phyloP scores from a whole-genome alignment of 176 grass and related monocot species.

The Zoysia pacifica region DNA sequence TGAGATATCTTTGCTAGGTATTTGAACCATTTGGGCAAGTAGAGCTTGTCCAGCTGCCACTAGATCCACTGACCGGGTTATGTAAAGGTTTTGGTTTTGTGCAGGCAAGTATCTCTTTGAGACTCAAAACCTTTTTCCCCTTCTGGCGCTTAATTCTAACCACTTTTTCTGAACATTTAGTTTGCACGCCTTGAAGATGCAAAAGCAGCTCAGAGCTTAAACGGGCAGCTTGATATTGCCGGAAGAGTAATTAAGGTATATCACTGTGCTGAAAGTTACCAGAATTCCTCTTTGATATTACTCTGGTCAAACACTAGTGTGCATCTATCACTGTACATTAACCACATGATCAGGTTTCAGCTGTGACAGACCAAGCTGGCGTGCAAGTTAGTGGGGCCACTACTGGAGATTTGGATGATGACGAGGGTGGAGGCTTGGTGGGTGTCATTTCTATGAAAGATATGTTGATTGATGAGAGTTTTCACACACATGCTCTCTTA shows the following conservation, averaged over 20 bases:
- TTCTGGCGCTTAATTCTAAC: too few species aligned
- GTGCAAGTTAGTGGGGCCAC: conserved; percentile 63
- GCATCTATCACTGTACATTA: too few species aligned
- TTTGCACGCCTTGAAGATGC: conserved; percentile 97
- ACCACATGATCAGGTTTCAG: conserved; percentile 61
- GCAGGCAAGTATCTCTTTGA: conserved; percentile 51
- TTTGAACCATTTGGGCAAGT: conserved; percentile 98
- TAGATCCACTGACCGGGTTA: conserved; percentile 78
- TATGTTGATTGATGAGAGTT: too few species aligned
- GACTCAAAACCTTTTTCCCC: too few species aligned
- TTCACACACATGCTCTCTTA: too few species aligned
- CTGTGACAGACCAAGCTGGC: conserved; percentile 88
- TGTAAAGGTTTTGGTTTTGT: conserved; percentile 99
- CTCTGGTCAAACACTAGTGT: too few species aligned
- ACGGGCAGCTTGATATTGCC: conserved; percentile 96
- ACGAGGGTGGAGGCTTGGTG: conserved; percentile 97
- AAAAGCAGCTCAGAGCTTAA: conserved; percentile 97
- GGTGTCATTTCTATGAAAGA: not conserved
- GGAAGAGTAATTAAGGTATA: conserved; percentile 93
- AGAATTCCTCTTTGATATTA: too few species aligned
- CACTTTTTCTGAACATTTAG: conserved; percentile 22
- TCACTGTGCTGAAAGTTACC: too few species aligned
- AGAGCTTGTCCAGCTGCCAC: conserved; percentile 89
- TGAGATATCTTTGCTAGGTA: conserved; percentile 50
- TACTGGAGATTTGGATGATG: conserved; percentile 93